Evolutionary conservation across 148 eudicot species (phyloP), one percentile per base, ranked within the genome.

Genomic region (Chenopodium album): DNA sequence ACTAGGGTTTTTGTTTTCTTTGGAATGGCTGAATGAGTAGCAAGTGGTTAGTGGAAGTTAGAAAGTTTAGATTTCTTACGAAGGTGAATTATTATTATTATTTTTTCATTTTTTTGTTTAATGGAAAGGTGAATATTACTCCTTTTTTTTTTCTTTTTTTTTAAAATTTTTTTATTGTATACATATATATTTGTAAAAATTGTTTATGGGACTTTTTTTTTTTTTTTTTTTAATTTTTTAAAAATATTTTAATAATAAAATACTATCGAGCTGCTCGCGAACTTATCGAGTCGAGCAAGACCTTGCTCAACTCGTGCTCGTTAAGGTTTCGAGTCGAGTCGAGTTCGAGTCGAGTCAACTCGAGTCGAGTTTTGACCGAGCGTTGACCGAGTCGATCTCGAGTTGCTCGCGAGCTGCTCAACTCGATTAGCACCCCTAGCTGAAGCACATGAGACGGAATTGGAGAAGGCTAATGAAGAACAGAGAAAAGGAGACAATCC

Each of bases 341-440:
- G 73, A 69, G 73, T 4, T 69, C 46, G 73, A 34, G 20, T 70
- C 47, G 73, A 70, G 73, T n/a, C 31, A 16, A 28, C 19, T 28
- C 73, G 19, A 32, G 73, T 29, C 17, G 73, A 70, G 47, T 16
- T 70, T 9, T 70, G 73, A 29, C 41, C 73, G 73, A 70, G 73
- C n/a, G 26, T 32, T 70, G 20, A 12, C 47, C 73, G 73, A 70
- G 73, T 32, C 13, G 37, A 70, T 9, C 37, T 70, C 73, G 73
- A 70, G 73, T 29, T 28, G 13, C 7, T 69, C 73, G 73, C 73
- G 37, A 69, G 73, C 41, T 69, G 46, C 20, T 16, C 19, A 14
- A 29, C 2, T 32, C 31, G 8, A 69, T 70, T 70, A 70, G 31
- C 73, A 32, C 73, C 73, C 73, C 73, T 70, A 70, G 37, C 26